Conservation (phyloP, 257 asterid species). For the Plantago major region DNA sequence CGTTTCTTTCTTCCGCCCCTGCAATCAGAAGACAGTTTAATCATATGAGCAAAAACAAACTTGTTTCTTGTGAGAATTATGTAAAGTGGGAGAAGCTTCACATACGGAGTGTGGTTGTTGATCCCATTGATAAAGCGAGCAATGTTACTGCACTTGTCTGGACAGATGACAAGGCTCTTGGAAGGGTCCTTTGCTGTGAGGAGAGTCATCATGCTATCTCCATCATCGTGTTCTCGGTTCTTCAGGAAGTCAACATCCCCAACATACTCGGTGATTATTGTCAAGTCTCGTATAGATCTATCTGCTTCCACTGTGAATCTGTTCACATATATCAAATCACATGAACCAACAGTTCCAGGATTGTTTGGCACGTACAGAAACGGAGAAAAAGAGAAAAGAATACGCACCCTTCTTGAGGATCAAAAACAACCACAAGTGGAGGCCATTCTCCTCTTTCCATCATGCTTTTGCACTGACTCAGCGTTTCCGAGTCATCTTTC, state of each 20-base stretch:
- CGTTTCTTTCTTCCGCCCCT: constrained; percentile 89
- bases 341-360: constrained; percentile 7
- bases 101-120: constrained; percentile 83
- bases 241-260: constrained; percentile 86
- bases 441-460: constrained; percentile 93
- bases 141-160: constrained; percentile 78
- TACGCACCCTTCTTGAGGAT: constrained; percentile 77
- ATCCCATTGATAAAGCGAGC: constrained; percentile 93
- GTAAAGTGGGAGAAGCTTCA: neutral
- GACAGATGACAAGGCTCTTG: constrained; percentile 75
- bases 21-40: constrained; percentile 22
- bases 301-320: constrained; percentile 96
- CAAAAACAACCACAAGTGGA: constrained; percentile 79
- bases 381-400: neutral
- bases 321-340: constrained; percentile 17
- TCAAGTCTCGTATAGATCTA: constrained; percentile 61
- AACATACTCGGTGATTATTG: constrained; percentile 86
- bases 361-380: neutral
- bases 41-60: neutral
- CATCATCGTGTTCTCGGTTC: constrained; percentile 67
- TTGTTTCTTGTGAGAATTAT: neutral
- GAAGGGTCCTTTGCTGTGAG: constrained; percentile 60
- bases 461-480: constrained; percentile 73
- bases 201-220: constrained; percentile 98
- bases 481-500: constrained; percentile 64